A percentile compares a stretch with the other conserved stretches of the same genome.
These are phyloP conservation scores for Pestalotiopsis fici DNA, from an alignment of 2,329 filamentous ascomycete genomes.

Conservation along the genomic window DNA sequence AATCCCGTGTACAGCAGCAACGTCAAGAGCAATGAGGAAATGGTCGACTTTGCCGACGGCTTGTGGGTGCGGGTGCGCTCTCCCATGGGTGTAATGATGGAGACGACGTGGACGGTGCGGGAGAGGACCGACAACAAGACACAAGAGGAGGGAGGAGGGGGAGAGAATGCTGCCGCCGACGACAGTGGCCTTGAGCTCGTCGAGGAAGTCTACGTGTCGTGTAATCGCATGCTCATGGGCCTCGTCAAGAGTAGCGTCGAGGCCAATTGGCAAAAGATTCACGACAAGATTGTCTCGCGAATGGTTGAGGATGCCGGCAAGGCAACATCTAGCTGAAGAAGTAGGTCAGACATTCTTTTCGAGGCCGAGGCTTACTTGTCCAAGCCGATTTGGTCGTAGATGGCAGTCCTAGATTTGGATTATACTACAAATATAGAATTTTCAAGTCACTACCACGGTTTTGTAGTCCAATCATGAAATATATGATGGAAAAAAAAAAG, in stretches of 20 bases:
- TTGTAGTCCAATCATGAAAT: too few species aligned
- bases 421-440: too few species aligned
- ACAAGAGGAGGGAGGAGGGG: slow-evolving; percentile 31
- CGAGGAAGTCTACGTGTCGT: slow-evolving; percentile 51
- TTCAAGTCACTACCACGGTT: too few species aligned
- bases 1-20: slow-evolving; percentile 57
- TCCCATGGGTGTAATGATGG: slow-evolving; percentile 52
- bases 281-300: slow-evolving; percentile 40
- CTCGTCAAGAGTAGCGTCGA: slow-evolving; percentile 54
- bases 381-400: not conserved
- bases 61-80: slow-evolving; percentile 53
- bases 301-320: slow-evolving; percentile 1
- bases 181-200: slow-evolving; percentile 48
- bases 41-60: slow-evolving; percentile 49
- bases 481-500: too few species aligned
- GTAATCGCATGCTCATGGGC: slow-evolving; percentile 49
- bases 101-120: slow-evolving; percentile 47
- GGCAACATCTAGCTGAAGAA: not conserved
- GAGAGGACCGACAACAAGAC: slow-evolving; percentile 28
- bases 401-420: too few species aligned
- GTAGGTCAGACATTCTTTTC: too few species aligned
- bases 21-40: slow-evolving; percentile 55
- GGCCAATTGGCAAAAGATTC: slow-evolving; percentile 49
- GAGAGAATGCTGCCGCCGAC: too few species aligned
- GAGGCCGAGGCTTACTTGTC: too few species aligned